Evolutionary conservation across 2,329 filamentous ascomycete genomes (phyloP).

Genomic region (Davidsoniella neocaledoniae): DNA sequence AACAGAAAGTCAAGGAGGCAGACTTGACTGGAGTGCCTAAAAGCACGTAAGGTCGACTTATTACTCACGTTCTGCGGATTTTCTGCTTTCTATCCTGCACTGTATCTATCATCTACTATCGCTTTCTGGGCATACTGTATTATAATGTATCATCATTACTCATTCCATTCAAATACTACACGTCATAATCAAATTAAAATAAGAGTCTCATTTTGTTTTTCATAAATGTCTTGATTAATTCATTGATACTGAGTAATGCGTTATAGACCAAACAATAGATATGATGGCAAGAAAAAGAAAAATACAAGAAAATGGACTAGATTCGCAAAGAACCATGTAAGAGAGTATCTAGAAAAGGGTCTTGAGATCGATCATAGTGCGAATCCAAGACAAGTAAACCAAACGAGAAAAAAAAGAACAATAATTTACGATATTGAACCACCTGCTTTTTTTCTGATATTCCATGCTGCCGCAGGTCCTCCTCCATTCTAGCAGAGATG

Average conservation of each 20-base stretch:
- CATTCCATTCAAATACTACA: not conserved
- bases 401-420: not conserved
- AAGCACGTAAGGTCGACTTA: not conserved
- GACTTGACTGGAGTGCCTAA: conserved; percentile 9
- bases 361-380: not conserved
- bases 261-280: too few relatives aligned
- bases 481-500: too few relatives aligned
- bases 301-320: not conserved
- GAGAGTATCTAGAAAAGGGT: not conserved
- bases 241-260: too few relatives aligned
- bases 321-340: not conserved
- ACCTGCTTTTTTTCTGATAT: too few relatives aligned
- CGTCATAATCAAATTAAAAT: too few relatives aligned
- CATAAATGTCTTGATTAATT: too few relatives aligned
- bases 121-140: not conserved
- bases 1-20: conserved; percentile 50
- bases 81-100: not conserved
- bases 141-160: not conserved
- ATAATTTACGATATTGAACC: not conserved
- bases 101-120: not conserved
- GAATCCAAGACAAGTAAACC: not conserved
- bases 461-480: too few relatives aligned
- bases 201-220: too few relatives aligned
- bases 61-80: not conserved
- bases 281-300: not conserved